phyloP scores from a whole-genome alignment of 192 early-diverging fungal species.

The Chytriomyces sp. region DNA sequence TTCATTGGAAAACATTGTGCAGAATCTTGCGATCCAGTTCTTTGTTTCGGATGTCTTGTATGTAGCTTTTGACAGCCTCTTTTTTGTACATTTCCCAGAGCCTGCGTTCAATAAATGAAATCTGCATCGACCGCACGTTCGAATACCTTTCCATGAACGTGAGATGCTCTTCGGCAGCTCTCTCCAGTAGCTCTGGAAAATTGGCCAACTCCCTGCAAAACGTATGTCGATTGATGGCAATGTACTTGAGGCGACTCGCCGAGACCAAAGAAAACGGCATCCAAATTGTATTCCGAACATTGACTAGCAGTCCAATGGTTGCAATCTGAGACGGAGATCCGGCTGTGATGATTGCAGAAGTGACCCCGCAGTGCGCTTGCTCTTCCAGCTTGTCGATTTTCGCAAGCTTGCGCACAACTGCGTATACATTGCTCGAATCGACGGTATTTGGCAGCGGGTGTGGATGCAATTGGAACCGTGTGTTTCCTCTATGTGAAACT shows the following conservation, averaged over 20 bases:
- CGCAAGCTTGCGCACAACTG: not conserved
- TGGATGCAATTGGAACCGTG: not conserved
- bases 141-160: not conserved
- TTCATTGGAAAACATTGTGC: not conserved
- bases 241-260: not conserved
- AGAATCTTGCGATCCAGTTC: not conserved
- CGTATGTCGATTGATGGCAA: conserved; percentile 17
- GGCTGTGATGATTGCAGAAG: not conserved
- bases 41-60: not conserved
- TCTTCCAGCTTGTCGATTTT: not conserved
- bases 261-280: not conserved
- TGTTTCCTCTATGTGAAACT: not conserved
- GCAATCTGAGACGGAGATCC: conserved; percentile 15
- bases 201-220: conserved; percentile 4
- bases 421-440: not conserved
- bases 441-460: not conserved
- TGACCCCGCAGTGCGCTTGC: not conserved
- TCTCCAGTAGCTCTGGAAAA: conserved; percentile 8
- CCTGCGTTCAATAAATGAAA: not conserved
- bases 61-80: not conserved
- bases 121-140: not conserved
- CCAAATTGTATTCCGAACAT: not conserved
- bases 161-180: not conserved
- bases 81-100: not conserved
- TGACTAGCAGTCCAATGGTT: not conserved